Conservation (phyloP, 345 rosid genomes). For the Aquilaria yunnanensis region DNA sequence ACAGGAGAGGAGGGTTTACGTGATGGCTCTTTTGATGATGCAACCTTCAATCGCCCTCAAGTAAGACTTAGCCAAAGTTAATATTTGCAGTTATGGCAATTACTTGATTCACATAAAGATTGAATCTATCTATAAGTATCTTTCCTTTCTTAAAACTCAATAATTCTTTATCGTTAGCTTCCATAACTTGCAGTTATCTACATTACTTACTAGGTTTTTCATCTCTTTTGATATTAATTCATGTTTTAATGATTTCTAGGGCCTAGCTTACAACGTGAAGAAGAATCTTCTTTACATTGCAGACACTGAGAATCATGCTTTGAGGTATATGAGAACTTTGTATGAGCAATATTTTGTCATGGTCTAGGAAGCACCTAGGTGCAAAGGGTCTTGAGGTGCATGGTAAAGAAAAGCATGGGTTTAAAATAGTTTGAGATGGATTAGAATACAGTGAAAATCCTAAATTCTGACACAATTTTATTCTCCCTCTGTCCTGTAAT, state of each 20-base stretch:
- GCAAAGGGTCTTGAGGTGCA: too few species aligned
- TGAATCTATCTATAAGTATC: too few species aligned
- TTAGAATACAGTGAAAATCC: too few species aligned
- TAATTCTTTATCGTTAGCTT: slow-evolving; percentile 2
- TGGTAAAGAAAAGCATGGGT: too few species aligned
- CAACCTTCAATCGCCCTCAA: slow-evolving; percentile 82
- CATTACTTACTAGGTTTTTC: neutral
- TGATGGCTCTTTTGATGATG: slow-evolving; percentile 87
- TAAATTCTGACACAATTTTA: too few species aligned
- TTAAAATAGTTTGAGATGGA: too few species aligned
- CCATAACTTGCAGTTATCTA: neutral
- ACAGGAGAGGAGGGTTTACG: slow-evolving; percentile 72
- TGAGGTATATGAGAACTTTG: slow-evolving; percentile 48
- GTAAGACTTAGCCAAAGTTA: slow-evolving; percentile 26
- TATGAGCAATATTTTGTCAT: neutral
- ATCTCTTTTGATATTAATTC: slow-evolving; percentile 7
- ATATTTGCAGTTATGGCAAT: slow-evolving; percentile 1
- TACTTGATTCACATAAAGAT: neutral
- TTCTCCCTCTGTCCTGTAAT: too few species aligned
- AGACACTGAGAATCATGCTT: slow-evolving; percentile 94
- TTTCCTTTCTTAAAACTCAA: neutral
- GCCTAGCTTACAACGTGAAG: slow-evolving; percentile 84
- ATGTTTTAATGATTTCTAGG: slow-evolving; percentile 42
- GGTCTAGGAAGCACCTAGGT: too few species aligned
- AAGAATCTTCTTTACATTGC: slow-evolving; percentile 85